Conservation (phyloP, 2,329 filamentous ascomycete species). For the Triangularia verruculosa region DNA sequence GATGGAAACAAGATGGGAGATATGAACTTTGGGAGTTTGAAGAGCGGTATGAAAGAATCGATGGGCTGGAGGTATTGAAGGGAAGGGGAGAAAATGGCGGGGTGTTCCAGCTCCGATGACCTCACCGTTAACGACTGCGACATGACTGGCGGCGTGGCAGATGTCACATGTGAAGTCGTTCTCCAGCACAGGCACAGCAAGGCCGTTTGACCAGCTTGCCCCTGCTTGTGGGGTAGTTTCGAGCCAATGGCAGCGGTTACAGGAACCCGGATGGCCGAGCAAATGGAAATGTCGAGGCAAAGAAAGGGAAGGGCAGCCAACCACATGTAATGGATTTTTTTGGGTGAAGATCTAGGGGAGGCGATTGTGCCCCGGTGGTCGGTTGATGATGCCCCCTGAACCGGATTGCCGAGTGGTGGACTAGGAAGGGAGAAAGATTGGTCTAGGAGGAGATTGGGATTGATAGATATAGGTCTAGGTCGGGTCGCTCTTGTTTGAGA, state of each 20-base stretch:
- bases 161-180: conserved; percentile 18
- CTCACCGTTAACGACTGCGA: conserved; percentile 14
- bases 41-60: background rate
- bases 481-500: background rate
- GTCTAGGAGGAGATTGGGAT: background rate
- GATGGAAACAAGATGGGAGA: background rate
- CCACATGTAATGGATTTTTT: conserved; percentile 13
- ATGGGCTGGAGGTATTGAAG: background rate
- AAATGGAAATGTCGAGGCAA: conserved; percentile 6
- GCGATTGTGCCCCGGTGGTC: too few species aligned
- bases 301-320: conserved; percentile 5
- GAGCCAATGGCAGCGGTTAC: conserved; percentile 14
- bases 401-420: background rate
- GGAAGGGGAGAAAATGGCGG: conserved; percentile 10
- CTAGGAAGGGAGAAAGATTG: background rate
- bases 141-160: background rate
- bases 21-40: background rate
- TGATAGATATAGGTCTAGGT: background rate
- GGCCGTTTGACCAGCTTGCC: background rate
- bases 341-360: background rate
- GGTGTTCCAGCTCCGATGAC: conserved; percentile 19
- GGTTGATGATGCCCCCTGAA: background rate
- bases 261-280: conserved; percentile 13
- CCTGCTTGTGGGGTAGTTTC: background rate
- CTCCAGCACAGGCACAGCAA: conserved; percentile 4